Conservation (phyloP, 2,329 filamentous ascomycete species). For the Monilinia aucupariae region DNA sequence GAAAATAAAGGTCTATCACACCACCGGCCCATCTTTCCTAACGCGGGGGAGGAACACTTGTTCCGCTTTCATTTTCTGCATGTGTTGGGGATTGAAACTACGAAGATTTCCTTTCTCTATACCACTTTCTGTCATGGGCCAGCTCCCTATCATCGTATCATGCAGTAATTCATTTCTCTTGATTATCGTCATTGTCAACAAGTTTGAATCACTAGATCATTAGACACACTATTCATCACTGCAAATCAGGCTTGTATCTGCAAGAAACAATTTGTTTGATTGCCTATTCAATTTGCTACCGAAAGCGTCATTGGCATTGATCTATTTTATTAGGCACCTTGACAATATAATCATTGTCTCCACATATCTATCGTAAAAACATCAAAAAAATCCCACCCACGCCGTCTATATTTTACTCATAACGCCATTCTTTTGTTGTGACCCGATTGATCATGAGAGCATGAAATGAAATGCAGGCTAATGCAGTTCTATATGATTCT, state of each 20-base stretch:
- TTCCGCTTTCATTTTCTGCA: no score
- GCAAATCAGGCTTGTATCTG: background rate
- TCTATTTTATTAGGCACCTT: constrained; percentile 4
- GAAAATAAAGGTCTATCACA: no score
- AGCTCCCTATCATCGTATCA: no score
- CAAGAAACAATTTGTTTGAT: background rate
- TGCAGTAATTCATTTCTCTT: no score
- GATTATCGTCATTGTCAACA: background rate
- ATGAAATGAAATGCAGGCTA: background rate
- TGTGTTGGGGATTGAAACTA: no score
- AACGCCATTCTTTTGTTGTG: constrained; percentile 5
- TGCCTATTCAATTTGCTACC: background rate
- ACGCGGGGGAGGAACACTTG: no score
- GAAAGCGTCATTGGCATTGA: background rate
- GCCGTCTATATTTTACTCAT: constrained; percentile 7
- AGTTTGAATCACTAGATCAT: background rate
- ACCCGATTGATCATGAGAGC: constrained; percentile 7
- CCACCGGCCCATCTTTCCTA: no score
- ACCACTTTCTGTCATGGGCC: no score
- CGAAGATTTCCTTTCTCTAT: no score
- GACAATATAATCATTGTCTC: background rate
- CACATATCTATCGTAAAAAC: constrained; percentile 2
- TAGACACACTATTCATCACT: no score
- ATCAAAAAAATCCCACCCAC: constrained; percentile 4
- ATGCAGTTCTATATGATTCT: constrained; percentile 1